Evolutionary conservation across 169 alveolate genomes (phyloP).

Genomic region (Plasmodium malariae): DNA sequence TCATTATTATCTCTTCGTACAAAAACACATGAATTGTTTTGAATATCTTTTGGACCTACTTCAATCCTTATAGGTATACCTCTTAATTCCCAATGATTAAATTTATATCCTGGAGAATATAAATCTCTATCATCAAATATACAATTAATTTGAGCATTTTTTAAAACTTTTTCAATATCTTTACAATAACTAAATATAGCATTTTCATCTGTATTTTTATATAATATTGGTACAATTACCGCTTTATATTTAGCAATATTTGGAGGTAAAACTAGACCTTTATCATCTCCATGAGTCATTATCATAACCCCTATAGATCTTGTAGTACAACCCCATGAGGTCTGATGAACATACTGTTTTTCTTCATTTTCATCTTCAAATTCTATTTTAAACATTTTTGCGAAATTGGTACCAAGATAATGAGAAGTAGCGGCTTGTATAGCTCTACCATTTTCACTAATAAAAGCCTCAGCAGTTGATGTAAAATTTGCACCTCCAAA

Average conservation of each 20-base stretch:
- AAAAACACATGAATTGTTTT: slow-evolving; percentile 90
- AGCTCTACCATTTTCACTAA: slow-evolving; percentile 99
- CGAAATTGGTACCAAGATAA: slow-evolving; percentile 98
- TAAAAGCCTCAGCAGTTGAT: slow-evolving; percentile 96
- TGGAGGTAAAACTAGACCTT: slow-evolving; percentile 99
- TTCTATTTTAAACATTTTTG: slow-evolving; percentile 97
- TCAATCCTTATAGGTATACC: slow-evolving; percentile 99
- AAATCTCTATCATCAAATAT: slow-evolving; percentile 93
- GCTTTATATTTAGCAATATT: slow-evolving; percentile 96
- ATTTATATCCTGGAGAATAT: slow-evolving; percentile 99
- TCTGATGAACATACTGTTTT: slow-evolving; percentile 95
- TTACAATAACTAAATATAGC: slow-evolving; percentile 50
- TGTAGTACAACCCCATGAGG: slow-evolving; percentile 99
- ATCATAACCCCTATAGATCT: slow-evolving; percentile 97
- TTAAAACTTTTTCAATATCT: slow-evolving; percentile 81
- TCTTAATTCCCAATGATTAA: slow-evolving; percentile 99
- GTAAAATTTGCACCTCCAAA: slow-evolving; percentile 99
- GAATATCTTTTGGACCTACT: slow-evolving; percentile 97
- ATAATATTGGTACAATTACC: slow-evolving; percentile 95
- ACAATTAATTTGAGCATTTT: slow-evolving; percentile 83
- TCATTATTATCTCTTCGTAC: slow-evolving; percentile 92
- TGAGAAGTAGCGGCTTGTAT: slow-evolving; percentile 99
- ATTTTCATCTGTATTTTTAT: slow-evolving; percentile 82
- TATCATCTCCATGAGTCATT: slow-evolving; percentile 98
- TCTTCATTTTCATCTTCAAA: slow-evolving; percentile 92